phyloP scores from a whole-genome alignment of 768 basidiomycete genomes.

The Omphalotus guepiniiformis region DNA sequence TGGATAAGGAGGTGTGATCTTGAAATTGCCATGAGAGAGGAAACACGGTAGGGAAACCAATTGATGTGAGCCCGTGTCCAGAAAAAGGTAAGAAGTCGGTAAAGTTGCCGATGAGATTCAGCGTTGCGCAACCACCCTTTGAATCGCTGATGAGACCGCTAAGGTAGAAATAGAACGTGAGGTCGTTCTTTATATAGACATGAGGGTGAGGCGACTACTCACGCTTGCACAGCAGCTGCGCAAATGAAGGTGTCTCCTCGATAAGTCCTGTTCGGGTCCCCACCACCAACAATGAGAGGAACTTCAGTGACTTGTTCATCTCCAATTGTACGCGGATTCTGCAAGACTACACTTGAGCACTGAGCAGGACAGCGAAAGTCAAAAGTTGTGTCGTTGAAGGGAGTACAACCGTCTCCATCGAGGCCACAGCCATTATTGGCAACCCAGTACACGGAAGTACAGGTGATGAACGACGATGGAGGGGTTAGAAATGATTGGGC shows the following conservation, averaged over 20 bases:
- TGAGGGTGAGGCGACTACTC: constrained; percentile 23
- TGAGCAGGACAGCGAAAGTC: constrained; percentile 82
- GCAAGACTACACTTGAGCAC: constrained; percentile 57
- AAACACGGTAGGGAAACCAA: constrained; percentile 72
- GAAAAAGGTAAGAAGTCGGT: constrained; percentile 59
- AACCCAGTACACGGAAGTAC: constrained; percentile 69
- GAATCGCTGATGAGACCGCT: constrained; percentile 64
- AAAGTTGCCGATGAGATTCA: constrained; percentile 69
- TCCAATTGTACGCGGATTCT: constrained; percentile 75
- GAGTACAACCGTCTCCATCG: constrained; percentile 59
- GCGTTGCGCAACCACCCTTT: constrained; percentile 72
- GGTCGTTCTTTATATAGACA: constrained; percentile 2
- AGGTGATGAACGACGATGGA: constrained; percentile 56
- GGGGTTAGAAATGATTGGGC: constrained; percentile 72
- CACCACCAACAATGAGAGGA: constrained; percentile 84
- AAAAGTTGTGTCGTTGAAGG: constrained; percentile 56
- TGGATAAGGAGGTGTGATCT: constrained; percentile 41
- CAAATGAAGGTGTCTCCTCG: constrained; percentile 85
- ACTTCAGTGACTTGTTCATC: constrained; percentile 57
- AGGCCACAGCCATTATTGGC: constrained; percentile 71
- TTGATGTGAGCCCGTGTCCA: constrained; percentile 61
- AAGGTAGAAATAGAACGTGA: constrained; percentile 11
- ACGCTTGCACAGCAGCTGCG: constrained; percentile 80
- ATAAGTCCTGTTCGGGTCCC: constrained; percentile 67
- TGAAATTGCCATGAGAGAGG: constrained; percentile 65